phyloP scores from a whole-genome alignment of 2,329 filamentous ascomycete species.

The Pyrenochaeta sp. region DNA sequence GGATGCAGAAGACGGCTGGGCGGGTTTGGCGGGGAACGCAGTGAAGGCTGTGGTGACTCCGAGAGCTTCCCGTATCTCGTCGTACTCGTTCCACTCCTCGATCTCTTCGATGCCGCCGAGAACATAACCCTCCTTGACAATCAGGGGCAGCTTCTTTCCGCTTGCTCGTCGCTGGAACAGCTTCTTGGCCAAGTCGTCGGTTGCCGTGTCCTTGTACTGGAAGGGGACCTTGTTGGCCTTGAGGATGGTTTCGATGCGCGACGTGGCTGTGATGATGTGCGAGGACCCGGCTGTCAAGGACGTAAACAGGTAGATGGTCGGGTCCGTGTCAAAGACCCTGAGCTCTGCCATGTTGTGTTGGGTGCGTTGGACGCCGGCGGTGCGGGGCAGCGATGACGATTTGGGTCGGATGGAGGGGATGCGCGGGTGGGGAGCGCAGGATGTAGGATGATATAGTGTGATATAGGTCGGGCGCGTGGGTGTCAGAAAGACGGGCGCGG shows the following conservation, averaged over 20 bases:
- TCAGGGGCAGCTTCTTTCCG: constrained; percentile 85
- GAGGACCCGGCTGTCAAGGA: constrained; percentile 94
- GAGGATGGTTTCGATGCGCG: constrained; percentile 93
- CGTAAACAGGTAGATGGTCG: constrained; percentile 86
- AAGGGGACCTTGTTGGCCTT: constrained; percentile 95
- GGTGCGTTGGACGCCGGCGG: constrained; percentile 8
- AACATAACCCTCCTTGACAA: constrained; percentile 87
- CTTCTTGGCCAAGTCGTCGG: constrained; percentile 85
- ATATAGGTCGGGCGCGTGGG: too few species aligned
- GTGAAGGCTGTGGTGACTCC: constrained; percentile 48
- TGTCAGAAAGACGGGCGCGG: too few species aligned
- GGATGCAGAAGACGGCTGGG: constrained; percentile 7
- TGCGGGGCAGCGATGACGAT: constrained; percentile 2
- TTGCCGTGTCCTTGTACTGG: constrained; percentile 88
- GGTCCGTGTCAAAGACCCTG: constrained; percentile 54
- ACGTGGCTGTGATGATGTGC: constrained; percentile 95
- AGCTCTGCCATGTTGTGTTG: constrained; percentile 51
- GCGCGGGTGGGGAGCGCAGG: background rate
- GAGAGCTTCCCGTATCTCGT: constrained; percentile 88
- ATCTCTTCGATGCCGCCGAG: constrained; percentile 90
- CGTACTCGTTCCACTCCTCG: constrained; percentile 99
- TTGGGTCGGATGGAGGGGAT: background rate
- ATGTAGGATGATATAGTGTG: too few species aligned
- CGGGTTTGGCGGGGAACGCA: constrained; percentile 41
- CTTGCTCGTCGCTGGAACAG: constrained; percentile 85